Evolutionary conservation across 2,329 filamentous ascomycete genomes (phyloP).

Genomic region (Alternaria ventricosa): DNA sequence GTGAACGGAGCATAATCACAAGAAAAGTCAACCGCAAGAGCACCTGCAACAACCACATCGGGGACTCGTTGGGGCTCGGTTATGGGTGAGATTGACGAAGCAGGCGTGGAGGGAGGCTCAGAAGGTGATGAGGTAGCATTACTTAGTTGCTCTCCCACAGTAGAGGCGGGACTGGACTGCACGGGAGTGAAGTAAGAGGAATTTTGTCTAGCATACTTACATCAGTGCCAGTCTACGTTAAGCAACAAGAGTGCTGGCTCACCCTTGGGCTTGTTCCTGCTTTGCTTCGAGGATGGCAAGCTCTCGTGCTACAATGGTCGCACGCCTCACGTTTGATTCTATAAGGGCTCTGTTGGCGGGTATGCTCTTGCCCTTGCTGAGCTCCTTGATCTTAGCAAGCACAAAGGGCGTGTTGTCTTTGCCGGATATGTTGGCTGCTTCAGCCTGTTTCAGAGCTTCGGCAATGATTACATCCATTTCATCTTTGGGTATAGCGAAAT

Average conservation of each 20-base stretch:
- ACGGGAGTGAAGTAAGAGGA: slow-evolving; percentile 31
- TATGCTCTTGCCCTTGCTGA: slow-evolving; percentile 75
- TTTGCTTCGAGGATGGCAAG: slow-evolving; percentile 61
- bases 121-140: slow-evolving; percentile 24
- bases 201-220: slow-evolving; percentile 45
- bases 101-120: slow-evolving; percentile 14
- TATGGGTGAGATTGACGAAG: slow-evolving; percentile 2
- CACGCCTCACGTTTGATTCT: slow-evolving; percentile 69
- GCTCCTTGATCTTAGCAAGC: slow-evolving; percentile 76
- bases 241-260: slow-evolving; percentile 45
- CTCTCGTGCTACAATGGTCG: slow-evolving; percentile 69
- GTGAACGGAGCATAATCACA: slow-evolving; percentile 73
- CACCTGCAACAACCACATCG: slow-evolving; percentile 88
- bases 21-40: slow-evolving; percentile 83
- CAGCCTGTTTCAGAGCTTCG: slow-evolving; percentile 48
- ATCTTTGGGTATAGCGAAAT: slow-evolving; percentile 70
- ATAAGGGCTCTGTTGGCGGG: slow-evolving; percentile 75
- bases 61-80: slow-evolving; percentile 7
- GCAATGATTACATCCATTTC: slow-evolving; percentile 50
- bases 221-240: slow-evolving; percentile 44
- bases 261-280: slow-evolving; percentile 44
- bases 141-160: slow-evolving; percentile 12
- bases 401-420: slow-evolving; percentile 86
- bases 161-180: slow-evolving; percentile 20
- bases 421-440: slow-evolving; percentile 62